Evolutionary conservation across 257 asterid species (phyloP).

Genomic region (Nicotiana obtusifolia): DNA sequence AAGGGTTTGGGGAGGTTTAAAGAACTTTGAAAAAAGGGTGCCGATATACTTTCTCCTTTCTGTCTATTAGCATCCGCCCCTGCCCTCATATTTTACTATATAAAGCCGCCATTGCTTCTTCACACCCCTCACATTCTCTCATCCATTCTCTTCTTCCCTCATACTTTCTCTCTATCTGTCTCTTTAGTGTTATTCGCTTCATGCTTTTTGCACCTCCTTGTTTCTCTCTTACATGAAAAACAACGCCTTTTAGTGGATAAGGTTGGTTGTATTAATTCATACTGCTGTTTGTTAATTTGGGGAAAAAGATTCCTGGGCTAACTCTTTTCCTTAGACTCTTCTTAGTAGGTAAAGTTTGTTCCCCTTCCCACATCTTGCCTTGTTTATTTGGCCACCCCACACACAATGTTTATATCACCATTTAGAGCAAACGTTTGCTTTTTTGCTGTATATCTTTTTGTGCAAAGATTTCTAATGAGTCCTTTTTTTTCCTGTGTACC

Average conservation of each 20-base stretch:
- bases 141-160: background rate
- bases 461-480: background rate
- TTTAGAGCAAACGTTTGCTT: background rate
- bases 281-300: background rate
- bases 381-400: background rate
- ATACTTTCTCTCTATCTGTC: background rate
- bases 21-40: background rate
- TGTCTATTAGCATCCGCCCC: conserved; percentile 4
- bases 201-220: background rate
- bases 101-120: conserved; percentile 49
- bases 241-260: conserved; percentile 4
- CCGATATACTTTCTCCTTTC: conserved; percentile 1
- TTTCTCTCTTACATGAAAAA: background rate
- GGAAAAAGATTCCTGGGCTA: background rate
- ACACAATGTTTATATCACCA: background rate
- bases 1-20: background rate
- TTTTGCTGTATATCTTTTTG: background rate
- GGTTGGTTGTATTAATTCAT: background rate
- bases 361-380: background rate
- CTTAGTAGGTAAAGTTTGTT: background rate
- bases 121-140: conserved; percentile 7
- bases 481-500: background rate
- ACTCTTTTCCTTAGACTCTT: background rate
- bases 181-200: background rate
- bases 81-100: conserved; percentile 15